Conservation (phyloP, 306 rosid species). For the Rosa chinensis region DNA sequence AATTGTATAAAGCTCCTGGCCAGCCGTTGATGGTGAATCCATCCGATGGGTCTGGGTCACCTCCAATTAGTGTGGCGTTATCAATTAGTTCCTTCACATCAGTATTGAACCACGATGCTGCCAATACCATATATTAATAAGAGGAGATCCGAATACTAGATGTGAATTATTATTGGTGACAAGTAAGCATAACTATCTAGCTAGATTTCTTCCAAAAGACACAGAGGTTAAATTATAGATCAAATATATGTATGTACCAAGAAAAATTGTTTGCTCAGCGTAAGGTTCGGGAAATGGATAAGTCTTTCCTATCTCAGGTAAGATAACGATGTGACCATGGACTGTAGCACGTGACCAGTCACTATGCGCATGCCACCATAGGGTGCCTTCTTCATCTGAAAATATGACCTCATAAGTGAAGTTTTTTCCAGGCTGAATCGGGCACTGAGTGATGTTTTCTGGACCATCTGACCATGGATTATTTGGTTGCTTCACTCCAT, state of each 20-base stretch:
- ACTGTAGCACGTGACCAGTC: constrained; percentile 42
- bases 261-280: constrained; percentile 9
- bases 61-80: constrained; percentile 19
- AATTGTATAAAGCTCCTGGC: constrained; percentile 2
- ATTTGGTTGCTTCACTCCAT: constrained; percentile 40
- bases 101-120: constrained; percentile 29
- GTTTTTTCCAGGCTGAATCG: constrained; percentile 25
- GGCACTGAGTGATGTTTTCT: constrained; percentile 42
- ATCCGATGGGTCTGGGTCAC: constrained; percentile 10
- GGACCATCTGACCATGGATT: constrained; percentile 52
- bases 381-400: constrained; percentile 41
- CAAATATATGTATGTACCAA: constrained; percentile 8
- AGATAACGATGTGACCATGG: constrained; percentile 33
- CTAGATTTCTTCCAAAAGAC: no score
- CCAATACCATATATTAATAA: neutral
- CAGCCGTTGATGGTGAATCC: constrained; percentile 1
- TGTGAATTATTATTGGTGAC: neutral
- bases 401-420: constrained; percentile 34
- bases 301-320: neutral
- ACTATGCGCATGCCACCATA: constrained; percentile 55
- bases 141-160: neutral
- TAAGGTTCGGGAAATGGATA: constrained; percentile 32
- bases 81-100: constrained; percentile 21
- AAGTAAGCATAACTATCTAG: neutral
- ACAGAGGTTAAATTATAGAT: neutral